Evolutionary conservation across 352 stramenopile species (phyloP).

Genomic region (Saprolegnia parasitica): DNA sequence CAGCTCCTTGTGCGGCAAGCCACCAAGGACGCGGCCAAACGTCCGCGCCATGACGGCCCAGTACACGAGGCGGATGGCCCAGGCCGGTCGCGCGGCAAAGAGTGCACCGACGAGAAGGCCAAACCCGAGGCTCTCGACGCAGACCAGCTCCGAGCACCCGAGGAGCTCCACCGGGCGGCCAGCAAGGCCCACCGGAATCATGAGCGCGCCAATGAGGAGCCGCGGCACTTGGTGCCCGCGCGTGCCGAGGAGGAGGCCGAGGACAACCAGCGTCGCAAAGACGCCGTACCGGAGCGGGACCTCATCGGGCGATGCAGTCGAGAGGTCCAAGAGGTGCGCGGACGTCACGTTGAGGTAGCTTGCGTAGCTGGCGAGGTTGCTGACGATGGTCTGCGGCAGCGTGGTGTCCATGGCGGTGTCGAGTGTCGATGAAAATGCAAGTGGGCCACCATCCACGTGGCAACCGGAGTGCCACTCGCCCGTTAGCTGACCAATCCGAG

Average conservation of each 20-base stretch:
- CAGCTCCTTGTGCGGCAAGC: neutral
- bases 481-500: too few relatives aligned
- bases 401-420: neutral
- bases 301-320: neutral
- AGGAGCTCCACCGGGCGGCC: neutral
- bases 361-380: neutral
- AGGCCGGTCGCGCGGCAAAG: constrained; percentile 1
- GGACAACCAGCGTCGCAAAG: neutral
- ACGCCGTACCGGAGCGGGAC: neutral
- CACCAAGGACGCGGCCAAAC: neutral
- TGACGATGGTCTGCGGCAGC: neutral
- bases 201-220: neutral
- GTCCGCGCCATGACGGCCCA: neutral
- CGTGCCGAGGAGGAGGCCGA: neutral
- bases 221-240: neutral
- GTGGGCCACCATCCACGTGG: too few relatives aligned
- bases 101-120: neutral
- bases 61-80: constrained; percentile 2
- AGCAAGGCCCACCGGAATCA: neutral
- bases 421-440: too few relatives aligned
- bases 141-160: neutral
- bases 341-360: neutral
- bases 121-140: neutral
- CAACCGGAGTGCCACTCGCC: too few relatives aligned
- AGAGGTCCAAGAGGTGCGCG: neutral